These are phyloP conservation scores for Globisporangium lucens DNA, from an alignment of 352 stramenopile species.

Conservation along the genomic window DNA sequence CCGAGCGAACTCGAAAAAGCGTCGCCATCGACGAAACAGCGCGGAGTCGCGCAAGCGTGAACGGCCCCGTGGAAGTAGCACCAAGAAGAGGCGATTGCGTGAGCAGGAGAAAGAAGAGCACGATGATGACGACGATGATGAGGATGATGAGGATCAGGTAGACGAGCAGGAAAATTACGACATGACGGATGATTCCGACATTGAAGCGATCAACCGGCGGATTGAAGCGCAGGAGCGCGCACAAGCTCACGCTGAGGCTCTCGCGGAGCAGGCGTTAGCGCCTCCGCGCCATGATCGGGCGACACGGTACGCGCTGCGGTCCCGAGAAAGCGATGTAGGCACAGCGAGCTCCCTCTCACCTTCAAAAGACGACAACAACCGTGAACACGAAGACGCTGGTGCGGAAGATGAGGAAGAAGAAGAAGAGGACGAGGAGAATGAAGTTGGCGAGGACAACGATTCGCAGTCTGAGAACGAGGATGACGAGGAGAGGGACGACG, in stretches of 20 bases:
- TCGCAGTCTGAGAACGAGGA: constrained; percentile 14
- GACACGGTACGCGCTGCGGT: constrained; percentile 60
- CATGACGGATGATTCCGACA: constrained; percentile 43
- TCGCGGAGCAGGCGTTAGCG: constrained; percentile 18
- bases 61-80: neutral
- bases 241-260: constrained; percentile 23
- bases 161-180: constrained; percentile 26
- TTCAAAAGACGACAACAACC: constrained; percentile 19
- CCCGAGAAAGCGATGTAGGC: constrained; percentile 32
- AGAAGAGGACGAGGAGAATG: constrained; percentile 19
- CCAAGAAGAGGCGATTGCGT: constrained; percentile 12
- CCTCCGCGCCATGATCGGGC: constrained; percentile 23
- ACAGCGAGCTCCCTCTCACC: constrained; percentile 27
- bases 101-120: constrained; percentile 23
- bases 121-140: constrained; percentile 24
- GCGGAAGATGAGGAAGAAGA: constrained; percentile 26
- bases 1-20: constrained; percentile 17
- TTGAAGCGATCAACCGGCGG: constrained; percentile 52
- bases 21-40: constrained; percentile 12
- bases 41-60: constrained; percentile 11
- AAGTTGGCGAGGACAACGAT: constrained; percentile 17
- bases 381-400: constrained; percentile 2
- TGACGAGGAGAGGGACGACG: constrained; percentile 21
- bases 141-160: constrained; percentile 26
- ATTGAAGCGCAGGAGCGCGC: constrained; percentile 48